Evolutionary conservation across 176 grass and related monocot genomes (phyloP).

Genomic region (Canna indica): DNA sequence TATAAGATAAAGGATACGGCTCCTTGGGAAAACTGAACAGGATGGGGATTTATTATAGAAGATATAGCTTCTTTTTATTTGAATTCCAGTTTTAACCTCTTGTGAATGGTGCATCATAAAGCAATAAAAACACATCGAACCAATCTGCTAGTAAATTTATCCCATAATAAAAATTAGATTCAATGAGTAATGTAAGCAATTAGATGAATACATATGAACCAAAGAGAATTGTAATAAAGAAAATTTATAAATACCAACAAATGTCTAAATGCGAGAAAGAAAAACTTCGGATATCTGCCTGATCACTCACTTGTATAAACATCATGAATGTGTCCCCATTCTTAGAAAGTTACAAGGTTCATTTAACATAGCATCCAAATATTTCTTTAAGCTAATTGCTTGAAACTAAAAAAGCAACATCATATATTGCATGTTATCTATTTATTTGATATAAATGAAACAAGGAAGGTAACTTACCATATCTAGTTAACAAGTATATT

Average conservation of each 20-base stretch:
- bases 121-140: slow-evolving; percentile 34
- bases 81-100: slow-evolving; percentile 26
- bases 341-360: too few species aligned
- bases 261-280: not conserved
- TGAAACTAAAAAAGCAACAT: too few species aligned
- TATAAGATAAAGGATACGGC: slow-evolving; percentile 45
- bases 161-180: slow-evolving; percentile 11
- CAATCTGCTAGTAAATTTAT: slow-evolving; percentile 37
- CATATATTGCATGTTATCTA: too few species aligned
- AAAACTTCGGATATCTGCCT: not conserved
- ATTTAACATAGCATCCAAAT: too few species aligned
- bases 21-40: slow-evolving; percentile 33
- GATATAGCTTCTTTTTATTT: slow-evolving; percentile 37
- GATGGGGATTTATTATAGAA: slow-evolving; percentile 45
- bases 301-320: too few species aligned
- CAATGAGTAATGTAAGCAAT: not conserved
- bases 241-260: not conserved
- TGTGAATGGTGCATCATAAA: slow-evolving; percentile 34
- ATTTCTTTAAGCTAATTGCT: too few species aligned
- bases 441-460: too few species aligned
- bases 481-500: too few species aligned
- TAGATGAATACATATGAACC: not conserved
- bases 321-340: too few species aligned
- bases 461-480: too few species aligned
- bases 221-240: not conserved